A percentile compares a stretch with the other conserved stretches of the same genome.
phyloP scores from a whole-genome alignment of 106 monocot species.

The Allium cepa region DNA sequence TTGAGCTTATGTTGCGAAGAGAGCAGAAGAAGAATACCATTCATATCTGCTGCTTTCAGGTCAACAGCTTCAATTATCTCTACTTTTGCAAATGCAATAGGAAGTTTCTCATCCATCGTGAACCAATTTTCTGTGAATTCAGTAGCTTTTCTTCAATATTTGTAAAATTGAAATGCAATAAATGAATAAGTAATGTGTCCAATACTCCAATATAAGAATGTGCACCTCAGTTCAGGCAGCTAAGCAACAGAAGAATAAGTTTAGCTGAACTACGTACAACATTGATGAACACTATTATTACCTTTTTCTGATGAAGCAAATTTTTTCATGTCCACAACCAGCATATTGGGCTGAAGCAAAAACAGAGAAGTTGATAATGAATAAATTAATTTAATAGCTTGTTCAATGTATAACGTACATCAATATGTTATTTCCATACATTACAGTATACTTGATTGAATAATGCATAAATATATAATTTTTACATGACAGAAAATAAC shows the following conservation, averaged over 20 bases:
- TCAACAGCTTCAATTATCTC: constrained; percentile 54
- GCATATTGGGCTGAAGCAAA: constrained; percentile 86
- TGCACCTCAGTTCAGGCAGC: too few species aligned
- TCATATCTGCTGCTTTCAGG: constrained; percentile 51
- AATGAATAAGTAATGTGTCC: background rate
- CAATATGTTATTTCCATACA: too few species aligned
- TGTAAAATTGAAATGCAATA: background rate
- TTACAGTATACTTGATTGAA: too few species aligned
- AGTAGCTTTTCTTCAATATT: background rate
- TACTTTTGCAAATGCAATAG: constrained; percentile 50
- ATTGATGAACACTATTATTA: constrained; percentile 12
- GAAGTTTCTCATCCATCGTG: constrained; percentile 45
- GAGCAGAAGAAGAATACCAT: constrained; percentile 21
- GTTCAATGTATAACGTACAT: too few species aligned
- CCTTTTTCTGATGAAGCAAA: constrained; percentile 66
- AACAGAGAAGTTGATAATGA: background rate
- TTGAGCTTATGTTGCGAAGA: background rate
- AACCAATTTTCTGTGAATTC: constrained; percentile 43
- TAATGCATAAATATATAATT: too few species aligned
- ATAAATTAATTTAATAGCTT: background rate
- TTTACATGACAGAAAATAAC: too few species aligned
- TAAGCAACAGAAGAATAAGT: too few species aligned
- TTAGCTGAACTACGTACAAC: background rate
- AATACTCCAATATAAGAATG: too few species aligned
- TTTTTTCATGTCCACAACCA: constrained; percentile 84